Evolutionary conservation across 2,329 filamentous ascomycete species (phyloP), one percentile per base, ranked within the genome.

Genomic region (Cordyceps tenuipes): DNA sequence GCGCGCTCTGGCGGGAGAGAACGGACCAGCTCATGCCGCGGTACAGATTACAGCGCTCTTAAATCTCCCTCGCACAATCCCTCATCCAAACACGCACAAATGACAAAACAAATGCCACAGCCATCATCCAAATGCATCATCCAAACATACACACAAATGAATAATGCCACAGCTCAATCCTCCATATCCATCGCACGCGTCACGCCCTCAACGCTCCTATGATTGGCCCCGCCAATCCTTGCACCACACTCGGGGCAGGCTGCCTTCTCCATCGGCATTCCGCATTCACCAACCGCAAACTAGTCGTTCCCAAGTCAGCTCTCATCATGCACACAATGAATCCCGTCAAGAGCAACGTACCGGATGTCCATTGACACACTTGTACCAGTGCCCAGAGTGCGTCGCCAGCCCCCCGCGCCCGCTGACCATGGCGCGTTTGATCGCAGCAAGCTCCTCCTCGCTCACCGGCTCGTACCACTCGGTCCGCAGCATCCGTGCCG

Each of bases 251-350:
- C 79, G 0, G 86, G 85, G 64, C 87, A 90, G 2, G 69, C 69
- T 1, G 85, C 79, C 19, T 66, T 59, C 68, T 89, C 63, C 82
- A 87, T 86, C 0, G 85, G 83, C 78, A 84, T 82, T 0, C 85
- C 85, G 65, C 85, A 88, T 62, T 88, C 82, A 1, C 84, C 84
- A n/a, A 88, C 76, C 0, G 84, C 82, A 64, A 89, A 86, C 19
- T 82, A 34, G 2, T 34, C 43, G 36, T 39, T 29, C 13, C 7
- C 54, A 44, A 1, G 29, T 59, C 17, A 59, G 34, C 2, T 36
- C 0, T 29, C 3, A 23, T 0, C 19, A 58, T 8, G 9, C 58
- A 23, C 29, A 43, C 15, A 10, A 17, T n/a, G 19, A 55, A 29
- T 15, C 9, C 15, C 21, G 8, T 48, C 19, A 12, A 1, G 15